Base-by-base conservation (phyloP, 495 filamentous ascomycete genomes). In the Cetradonia linearis region DNA sequence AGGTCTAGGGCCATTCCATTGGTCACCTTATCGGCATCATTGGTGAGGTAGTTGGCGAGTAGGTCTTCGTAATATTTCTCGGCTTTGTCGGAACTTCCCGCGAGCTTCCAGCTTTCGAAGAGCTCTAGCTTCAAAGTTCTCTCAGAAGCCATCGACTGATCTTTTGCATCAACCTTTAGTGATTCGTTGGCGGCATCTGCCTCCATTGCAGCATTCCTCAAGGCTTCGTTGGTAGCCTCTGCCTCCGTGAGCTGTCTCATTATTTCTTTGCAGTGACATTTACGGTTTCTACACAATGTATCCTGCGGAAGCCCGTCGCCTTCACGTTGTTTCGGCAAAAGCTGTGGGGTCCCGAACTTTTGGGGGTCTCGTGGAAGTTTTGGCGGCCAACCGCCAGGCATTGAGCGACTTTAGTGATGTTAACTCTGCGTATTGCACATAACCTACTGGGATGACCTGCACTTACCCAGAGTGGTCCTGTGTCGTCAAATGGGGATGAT, bases 61-160 rank as follows among this genome's bases (percentile, higher is more conserved):
- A 40, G 27, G 16, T 52, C 57, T 34, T 49, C 2, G 13, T 59
- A 59, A 5, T 38, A 4, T 8, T 37, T 23, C 16, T 42, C 34
- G 4, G 57, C 57, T 27, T 42, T 34, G 20, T 59, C 13, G 36
- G 38, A 59, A 2, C 42, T 5, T 20, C 31, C 28, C 3, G 25
- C 34, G 3, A 23, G 3, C 20, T 37, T 60, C 14, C 34, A 40
- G 36, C 47, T 44, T 6, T 60, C 20, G 58, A 60, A 60, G 10
- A 54, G 44, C 20, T 31, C 25, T 18, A 36, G 23, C 37, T 42
- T 46, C 27, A 36, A n/a, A n/a, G n/a, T n/a, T n/a, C n/a, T n/a
- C n/a, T n/a, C n/a, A n/a, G n/a, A n/a, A n/a, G n/a, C n/a, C n/a
- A n/a, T n/a, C n/a, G n/a, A n/a, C 7, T 11, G n/a, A 0, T 23